phyloP scores from a whole-genome alignment of 2,329 filamentous ascomycete genomes.

The Botrytis galanthina region DNA sequence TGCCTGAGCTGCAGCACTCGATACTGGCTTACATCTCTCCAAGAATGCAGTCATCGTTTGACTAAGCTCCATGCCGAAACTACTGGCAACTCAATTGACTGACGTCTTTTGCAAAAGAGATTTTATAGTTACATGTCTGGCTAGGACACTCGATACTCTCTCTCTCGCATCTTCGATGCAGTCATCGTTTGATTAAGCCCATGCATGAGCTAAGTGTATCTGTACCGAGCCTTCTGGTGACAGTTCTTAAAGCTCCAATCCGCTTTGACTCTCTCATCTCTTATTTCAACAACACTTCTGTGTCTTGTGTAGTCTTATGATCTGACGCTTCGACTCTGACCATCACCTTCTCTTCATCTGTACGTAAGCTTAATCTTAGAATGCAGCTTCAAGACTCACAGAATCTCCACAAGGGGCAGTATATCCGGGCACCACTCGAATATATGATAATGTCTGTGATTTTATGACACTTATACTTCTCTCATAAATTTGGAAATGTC shows the following conservation, averaged over 20 bases:
- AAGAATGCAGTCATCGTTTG: neutral
- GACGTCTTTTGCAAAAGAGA: neutral
- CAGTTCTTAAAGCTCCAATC: neutral
- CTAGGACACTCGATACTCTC: neutral
- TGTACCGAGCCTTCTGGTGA: neutral
- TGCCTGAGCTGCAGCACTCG: constrained; percentile 1
- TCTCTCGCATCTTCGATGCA: neutral
- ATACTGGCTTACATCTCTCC: neutral
- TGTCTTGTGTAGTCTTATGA: neutral
- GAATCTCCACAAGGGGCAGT: neutral
- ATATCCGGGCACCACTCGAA: neutral
- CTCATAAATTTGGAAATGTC: neutral
- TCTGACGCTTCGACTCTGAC: neutral
- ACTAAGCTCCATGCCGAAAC: neutral
- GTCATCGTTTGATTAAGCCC: neutral
- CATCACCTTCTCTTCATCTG: neutral
- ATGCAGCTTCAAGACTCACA: neutral
- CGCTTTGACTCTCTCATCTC: neutral
- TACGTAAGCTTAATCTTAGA: neutral
- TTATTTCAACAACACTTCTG: neutral
- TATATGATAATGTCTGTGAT: neutral
- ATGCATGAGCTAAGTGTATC: neutral
- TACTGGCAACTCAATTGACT: neutral
- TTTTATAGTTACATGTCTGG: neutral
- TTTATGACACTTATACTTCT: neutral